Conservation (phyloP, 768 basidiomycete genomes). For the Leccinellum rugosiceps region DNA sequence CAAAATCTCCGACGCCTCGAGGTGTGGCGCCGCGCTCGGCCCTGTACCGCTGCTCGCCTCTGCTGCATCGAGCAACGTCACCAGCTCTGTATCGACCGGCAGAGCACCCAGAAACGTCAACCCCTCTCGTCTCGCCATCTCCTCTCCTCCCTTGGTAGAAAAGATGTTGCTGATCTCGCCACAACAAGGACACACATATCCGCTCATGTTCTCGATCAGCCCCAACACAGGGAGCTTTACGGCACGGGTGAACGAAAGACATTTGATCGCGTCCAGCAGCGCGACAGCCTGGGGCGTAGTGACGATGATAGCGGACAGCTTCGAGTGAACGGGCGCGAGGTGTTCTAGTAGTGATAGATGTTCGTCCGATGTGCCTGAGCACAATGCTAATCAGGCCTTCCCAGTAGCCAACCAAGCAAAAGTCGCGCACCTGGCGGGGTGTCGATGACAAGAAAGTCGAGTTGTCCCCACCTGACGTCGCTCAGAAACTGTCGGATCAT, state of each 20-base stretch:
- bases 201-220: slow-evolving; percentile 97
- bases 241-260: slow-evolving; percentile 89
- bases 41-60: slow-evolving; percentile 25
- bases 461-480: slow-evolving; percentile 92
- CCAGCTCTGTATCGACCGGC: slow-evolving; percentile 91
- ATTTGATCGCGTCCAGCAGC: slow-evolving; percentile 92
- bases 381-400: slow-evolving; percentile 4
- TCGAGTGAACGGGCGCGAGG: slow-evolving; percentile 76
- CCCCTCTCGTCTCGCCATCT: slow-evolving; percentile 75
- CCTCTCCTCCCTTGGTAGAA: slow-evolving; percentile 89
- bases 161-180: slow-evolving; percentile 94
- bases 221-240: slow-evolving; percentile 86
- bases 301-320: slow-evolving; percentile 83
- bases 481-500: slow-evolving; percentile 96
- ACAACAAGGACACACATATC: slow-evolving; percentile 96
- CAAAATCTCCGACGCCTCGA: slow-evolving; percentile 49
- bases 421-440: slow-evolving; percentile 85
- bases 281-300: slow-evolving; percentile 98
- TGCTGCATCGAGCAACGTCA: slow-evolving; percentile 76
- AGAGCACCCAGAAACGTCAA: slow-evolving; percentile 81
- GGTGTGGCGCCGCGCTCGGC: slow-evolving; percentile 22
- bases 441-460: slow-evolving; percentile 91
- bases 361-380: slow-evolving; percentile 93
- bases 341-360: slow-evolving; percentile 95
- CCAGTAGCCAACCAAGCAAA: neutral